Evolutionary conservation across 495 filamentous ascomycete species (phyloP), one percentile per base, ranked within the genome.

Genomic region (Clavariopsis aquatica): DNA sequence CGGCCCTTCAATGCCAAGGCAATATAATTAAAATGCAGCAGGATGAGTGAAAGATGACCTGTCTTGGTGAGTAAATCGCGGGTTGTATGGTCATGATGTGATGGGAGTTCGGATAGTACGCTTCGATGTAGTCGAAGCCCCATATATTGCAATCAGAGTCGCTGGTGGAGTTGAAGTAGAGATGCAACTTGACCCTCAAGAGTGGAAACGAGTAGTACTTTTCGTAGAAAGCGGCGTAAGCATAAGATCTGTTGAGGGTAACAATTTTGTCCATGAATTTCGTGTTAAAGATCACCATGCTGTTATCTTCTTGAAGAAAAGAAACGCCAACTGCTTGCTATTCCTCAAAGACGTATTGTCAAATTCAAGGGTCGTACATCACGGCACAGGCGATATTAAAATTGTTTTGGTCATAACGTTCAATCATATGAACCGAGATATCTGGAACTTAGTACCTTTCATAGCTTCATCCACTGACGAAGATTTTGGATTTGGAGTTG

Each of bases 401-500:
- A 31, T 69, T 59, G 22, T 56, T 41, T 20, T 41, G 29, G 47
- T 73, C 69, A 0, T 66, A 70, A 17, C 54, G 46, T 24, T 71
- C 66, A 26, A 73, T 57, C 69, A 73, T 73, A 13, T 60, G 57
- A 9, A 49, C 66, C 15, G 69, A 58, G 23, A 73, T 69, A 43
- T 71, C 71, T 2, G 71, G 71, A 12, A 71, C 69, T 49, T 73
- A 71, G 26, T 57, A 57, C 22, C 71, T 69, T 26, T 69, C 71
- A 56, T 73, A 73, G 49, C 31, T 62, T 51, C 68, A 67, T n/a
- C 68, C 66, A 17, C 69, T 73, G 6, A 73, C 63, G 57, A 67
- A 69, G 27, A 73, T 73, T 43, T 73, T 71, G 63, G 63, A 71
- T 34, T 73, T 71, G 45, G 60, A 56, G 51, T 71, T 73, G 38